A percentile compares a stretch with the other conserved stretches of the same genome.
Evolutionary conservation across 1,284 basidiomycete species (phyloP).

Genomic region (Mycena citricolor): DNA sequence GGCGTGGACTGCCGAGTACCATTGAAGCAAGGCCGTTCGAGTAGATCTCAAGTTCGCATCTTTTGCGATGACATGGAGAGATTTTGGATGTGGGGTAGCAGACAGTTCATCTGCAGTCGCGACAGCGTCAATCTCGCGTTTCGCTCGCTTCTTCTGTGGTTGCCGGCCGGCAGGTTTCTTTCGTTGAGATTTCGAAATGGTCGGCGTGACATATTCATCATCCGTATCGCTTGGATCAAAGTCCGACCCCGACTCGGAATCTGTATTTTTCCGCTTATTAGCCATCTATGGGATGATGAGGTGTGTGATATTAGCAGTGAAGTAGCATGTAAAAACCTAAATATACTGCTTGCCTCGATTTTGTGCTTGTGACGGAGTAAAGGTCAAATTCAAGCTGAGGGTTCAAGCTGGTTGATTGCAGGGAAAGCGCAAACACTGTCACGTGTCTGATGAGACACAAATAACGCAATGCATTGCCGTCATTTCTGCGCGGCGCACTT

Average conservation of each 20-base stretch:
- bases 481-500: too few relatives aligned
- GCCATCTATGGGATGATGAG: constrained; percentile 9
- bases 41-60: constrained; percentile 27
- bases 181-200: constrained; percentile 2
- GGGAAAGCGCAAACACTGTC: too few relatives aligned
- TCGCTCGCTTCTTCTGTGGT: constrained; percentile 17
- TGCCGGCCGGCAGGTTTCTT: constrained; percentile 4
- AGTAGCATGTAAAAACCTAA: not conserved
- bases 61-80: constrained; percentile 31
- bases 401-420: too few relatives aligned
- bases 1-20: constrained; percentile 67
- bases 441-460: too few relatives aligned
- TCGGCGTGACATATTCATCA: constrained; percentile 14
- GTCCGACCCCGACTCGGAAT: constrained; percentile 7
- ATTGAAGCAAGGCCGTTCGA: constrained; percentile 52
- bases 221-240: constrained; percentile 8
- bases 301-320: not conserved
- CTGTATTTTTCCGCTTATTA: constrained; percentile 15
- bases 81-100: constrained; percentile 34
- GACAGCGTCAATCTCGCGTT: constrained; percentile 5
- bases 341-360: too few relatives aligned
- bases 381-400: too few relatives aligned
- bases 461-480: too few relatives aligned
- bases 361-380: too few relatives aligned
- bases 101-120: constrained; percentile 17